Conservation (phyloP, 495 filamentous ascomycete species). For the Xylaria palmicola region DNA sequence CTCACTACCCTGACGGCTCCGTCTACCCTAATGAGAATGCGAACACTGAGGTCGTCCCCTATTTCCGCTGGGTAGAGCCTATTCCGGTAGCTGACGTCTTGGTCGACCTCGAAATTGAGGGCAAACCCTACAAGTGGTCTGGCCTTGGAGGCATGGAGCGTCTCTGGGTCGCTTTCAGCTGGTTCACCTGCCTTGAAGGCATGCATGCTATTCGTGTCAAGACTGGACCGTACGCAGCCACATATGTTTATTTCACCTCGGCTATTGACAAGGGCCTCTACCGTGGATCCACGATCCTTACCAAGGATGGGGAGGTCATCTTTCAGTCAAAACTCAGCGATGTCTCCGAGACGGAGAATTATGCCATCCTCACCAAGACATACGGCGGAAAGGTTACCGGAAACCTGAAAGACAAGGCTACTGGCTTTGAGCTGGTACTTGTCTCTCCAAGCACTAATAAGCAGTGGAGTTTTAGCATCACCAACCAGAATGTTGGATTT, state of each 20-base stretch:
- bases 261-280: background rate
- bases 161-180: no score
- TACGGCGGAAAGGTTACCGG: background rate
- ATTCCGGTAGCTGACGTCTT: constrained; percentile 18
- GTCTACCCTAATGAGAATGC: constrained; percentile 9
- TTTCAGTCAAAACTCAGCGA: background rate
- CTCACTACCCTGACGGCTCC: background rate
- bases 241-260: background rate
- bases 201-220: background rate
- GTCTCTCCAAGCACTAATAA: background rate
- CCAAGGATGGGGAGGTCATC: background rate
- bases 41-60: background rate
- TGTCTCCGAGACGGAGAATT: constrained; percentile 5
- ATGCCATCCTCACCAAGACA: background rate
- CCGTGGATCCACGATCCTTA: background rate
- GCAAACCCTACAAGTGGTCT: no score
- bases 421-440: background rate
- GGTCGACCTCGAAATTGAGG: no score
- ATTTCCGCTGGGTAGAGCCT: constrained; percentile 16
- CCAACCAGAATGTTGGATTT: no score
- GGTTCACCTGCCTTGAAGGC: background rate
- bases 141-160: no score
- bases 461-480: background rate
- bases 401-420: background rate
- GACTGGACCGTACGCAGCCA: background rate